Percentiles rank a stretch among this genome's conserved stretches.
Evolutionary conservation across 768 basidiomycete species (phyloP).

Genomic region (Stropharia rugosoannulata): DNA sequence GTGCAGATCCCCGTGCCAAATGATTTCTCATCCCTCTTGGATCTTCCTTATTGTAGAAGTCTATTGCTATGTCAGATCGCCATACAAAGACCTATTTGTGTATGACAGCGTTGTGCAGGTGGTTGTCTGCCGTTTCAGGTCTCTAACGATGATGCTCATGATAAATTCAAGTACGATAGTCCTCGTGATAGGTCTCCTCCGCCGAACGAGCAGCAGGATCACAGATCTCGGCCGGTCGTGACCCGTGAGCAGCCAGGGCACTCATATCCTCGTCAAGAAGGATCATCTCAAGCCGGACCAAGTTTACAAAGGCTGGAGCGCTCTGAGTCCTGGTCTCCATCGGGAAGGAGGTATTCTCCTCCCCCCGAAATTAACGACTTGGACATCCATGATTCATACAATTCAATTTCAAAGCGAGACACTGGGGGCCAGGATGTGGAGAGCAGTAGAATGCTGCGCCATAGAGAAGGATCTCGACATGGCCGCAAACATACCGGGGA

Average conservation of each 20-base stretch:
- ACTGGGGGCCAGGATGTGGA: not conserved
- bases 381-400: not conserved
- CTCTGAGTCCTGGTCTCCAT: conserved; percentile 35
- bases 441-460: not conserved
- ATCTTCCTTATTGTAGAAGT: conserved; percentile 55
- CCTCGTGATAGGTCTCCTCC: conserved; percentile 42
- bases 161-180: conserved; percentile 53
- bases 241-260: conserved; percentile 19
- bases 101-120: conserved; percentile 88
- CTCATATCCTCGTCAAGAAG: not conserved
- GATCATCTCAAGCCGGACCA: not conserved
- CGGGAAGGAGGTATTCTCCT: conserved; percentile 28
- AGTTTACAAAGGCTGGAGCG: conserved; percentile 13
- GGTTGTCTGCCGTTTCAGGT: conserved; percentile 14
- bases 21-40: not conserved
- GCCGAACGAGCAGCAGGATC: conserved; percentile 25
- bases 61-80: conserved; percentile 86
- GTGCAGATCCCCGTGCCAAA: not conserved
- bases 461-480: conserved; percentile 8
- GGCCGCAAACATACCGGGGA: not conserved
- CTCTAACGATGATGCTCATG: conserved; percentile 7
- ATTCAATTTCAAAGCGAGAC: not conserved
- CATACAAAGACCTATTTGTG: conserved; percentile 77
- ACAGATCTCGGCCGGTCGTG: conserved; percentile 28
- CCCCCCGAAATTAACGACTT: not conserved